These are phyloP conservation scores for Ajuga chamaepitys DNA, from an alignment of 257 asterid genomes.

Conservation along the genomic window DNA sequence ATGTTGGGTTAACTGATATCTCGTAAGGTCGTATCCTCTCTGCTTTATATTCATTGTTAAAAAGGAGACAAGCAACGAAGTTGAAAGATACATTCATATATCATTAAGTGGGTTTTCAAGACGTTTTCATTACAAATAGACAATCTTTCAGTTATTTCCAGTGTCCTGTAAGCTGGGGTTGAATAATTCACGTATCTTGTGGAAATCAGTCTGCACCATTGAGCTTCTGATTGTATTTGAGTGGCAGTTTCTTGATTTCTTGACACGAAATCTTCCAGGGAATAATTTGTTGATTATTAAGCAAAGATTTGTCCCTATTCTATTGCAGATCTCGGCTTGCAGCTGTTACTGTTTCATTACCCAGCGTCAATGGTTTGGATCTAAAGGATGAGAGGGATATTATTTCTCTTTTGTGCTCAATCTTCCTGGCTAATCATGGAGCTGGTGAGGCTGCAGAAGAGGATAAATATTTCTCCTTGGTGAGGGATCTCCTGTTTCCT, in stretches of 20 bases:
- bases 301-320: neutral
- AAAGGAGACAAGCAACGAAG: neutral
- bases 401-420: constrained; percentile 58
- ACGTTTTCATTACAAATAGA: neutral
- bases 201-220: neutral
- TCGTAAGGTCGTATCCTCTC: neutral
- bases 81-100: neutral
- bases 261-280: neutral
- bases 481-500: constrained; percentile 21
- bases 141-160: neutral
- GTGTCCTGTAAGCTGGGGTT: neutral
- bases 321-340: constrained; percentile 51
- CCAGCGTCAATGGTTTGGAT: constrained; percentile 27
- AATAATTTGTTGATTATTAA: neutral
- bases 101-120: neutral
- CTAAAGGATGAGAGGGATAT: constrained; percentile 35
- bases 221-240: neutral
- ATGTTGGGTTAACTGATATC: neutral
- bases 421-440: constrained; percentile 75
- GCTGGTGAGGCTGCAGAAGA: constrained; percentile 67
- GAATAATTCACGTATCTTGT: neutral
- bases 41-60: neutral
- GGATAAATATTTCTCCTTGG: constrained; percentile 48
- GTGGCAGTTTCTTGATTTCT: neutral
- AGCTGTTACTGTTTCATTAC: constrained; percentile 45